Percentiles rank a stretch among this genome's conserved stretches.
Evolutionary conservation across 2,329 filamentous ascomycete species (phyloP).

Genomic region (Aurifilum marmelostoma): DNA sequence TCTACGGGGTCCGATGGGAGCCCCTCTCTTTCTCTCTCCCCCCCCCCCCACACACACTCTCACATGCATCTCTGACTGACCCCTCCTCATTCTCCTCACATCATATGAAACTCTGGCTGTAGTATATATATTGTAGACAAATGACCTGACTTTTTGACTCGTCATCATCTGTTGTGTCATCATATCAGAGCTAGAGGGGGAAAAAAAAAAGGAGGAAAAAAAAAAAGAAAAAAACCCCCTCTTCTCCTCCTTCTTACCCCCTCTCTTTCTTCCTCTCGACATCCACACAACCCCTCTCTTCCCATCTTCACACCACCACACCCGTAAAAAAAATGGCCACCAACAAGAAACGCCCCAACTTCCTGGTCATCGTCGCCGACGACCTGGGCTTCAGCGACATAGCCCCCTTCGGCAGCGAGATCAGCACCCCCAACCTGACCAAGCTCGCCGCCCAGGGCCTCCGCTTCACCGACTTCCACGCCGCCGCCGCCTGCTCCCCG

Average conservation of each 20-base stretch:
- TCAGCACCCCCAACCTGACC: conserved; percentile 39
- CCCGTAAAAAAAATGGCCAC: conserved; percentile 24
- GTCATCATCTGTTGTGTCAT: not conserved
- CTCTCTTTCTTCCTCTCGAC: not conserved
- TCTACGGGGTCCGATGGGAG: conserved; percentile 12
- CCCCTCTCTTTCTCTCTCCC: not conserved
- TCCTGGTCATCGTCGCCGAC: conserved; percentile 41
- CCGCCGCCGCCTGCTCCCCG: conserved; percentile 67
- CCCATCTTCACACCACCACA: no score
- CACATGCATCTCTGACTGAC: not conserved
- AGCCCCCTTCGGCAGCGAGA: conserved; percentile 39
- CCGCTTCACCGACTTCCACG: conserved; percentile 67
- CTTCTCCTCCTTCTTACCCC: not conserved
- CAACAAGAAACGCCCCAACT: conserved; percentile 35
- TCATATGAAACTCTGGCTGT: not conserved
- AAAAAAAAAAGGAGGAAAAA: no score
- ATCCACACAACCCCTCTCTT: no score
- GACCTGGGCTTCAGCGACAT: conserved; percentile 41
- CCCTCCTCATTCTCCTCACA: not conserved
- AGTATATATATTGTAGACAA: not conserved
- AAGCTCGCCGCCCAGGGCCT: conserved; percentile 46
- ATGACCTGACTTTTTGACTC: not conserved
- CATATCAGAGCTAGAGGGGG: no score
- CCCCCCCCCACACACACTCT: not conserved
- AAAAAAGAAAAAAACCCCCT: not conserved